Conservation (phyloP, 352 stramenopile genomes). For the Phytophthora pini region DNA sequence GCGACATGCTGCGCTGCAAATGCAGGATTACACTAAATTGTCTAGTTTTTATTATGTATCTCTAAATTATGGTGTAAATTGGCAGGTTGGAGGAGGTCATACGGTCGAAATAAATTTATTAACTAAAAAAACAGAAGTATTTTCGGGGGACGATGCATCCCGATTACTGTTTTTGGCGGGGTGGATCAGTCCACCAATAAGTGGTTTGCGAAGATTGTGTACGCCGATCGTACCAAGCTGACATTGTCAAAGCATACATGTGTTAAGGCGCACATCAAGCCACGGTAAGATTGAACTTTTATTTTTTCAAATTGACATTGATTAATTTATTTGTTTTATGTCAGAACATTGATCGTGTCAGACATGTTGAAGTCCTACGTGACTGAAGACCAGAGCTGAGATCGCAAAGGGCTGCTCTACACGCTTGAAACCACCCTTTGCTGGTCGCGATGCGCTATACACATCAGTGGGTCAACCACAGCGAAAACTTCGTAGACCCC, state of each 20-base stretch:
- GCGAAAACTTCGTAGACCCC: slow-evolving; percentile 4
- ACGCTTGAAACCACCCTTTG: slow-evolving; percentile 9
- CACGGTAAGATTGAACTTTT: background rate
- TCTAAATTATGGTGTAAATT: background rate
- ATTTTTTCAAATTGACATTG: background rate
- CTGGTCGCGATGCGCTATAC: background rate
- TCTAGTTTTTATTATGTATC: background rate
- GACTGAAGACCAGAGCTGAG: background rate
- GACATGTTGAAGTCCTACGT: slow-evolving; percentile 12
- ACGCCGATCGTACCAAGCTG: background rate
- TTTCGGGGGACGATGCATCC: background rate
- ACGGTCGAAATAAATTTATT: no score
- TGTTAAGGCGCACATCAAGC: slow-evolving; percentile 2
- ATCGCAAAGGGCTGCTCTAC: slow-evolving; percentile 2
- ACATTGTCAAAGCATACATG: background rate
- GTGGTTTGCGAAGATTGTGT: background rate
- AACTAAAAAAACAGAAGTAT: background rate
- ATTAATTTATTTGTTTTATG: background rate
- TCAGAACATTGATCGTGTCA: slow-evolving; percentile 5
- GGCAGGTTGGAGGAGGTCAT: no score
- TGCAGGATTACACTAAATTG: background rate
- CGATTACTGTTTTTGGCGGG: background rate
- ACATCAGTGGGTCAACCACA: slow-evolving; percentile 12
- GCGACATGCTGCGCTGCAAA: background rate
- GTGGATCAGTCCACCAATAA: background rate